Evolutionary conservation across 169 alveolate species (phyloP), one percentile per base, ranked within the genome.

Genomic region (Plasmodium gaboni): DNA sequence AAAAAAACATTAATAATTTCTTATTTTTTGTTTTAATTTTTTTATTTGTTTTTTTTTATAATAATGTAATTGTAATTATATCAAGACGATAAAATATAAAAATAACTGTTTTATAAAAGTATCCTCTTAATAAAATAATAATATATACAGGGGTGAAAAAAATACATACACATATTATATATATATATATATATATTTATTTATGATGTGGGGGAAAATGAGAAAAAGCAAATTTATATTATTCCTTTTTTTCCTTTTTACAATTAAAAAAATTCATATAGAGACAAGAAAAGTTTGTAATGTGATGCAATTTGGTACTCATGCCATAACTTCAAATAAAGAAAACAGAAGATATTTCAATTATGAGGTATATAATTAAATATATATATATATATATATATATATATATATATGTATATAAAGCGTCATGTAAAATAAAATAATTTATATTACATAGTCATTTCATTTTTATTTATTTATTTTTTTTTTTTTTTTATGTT

Each of bases 231-330:
- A 32, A 32, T 32, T 32, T 32, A 32, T 32, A 32, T 32, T 32
- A 32, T 32, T 32, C 44, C 7, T 32, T 7, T 32, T 32, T 32
- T 57, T 69, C 12, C 46, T 76, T 55, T 64, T 64, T 17, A 63
- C 24, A 24, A 24, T 2, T 44, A 44, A 42, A 32, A 55, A 24
- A 13, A 19, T 13, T 19, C 51, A 63, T 17, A 15, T 44, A 63
- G n/a, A 42, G 53, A 17, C 69, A 17, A 24, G 88, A 63, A 76
- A 64, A 28, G 38, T 76, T 12, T 76, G 88, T 42, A 76, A 57
- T 17, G 88, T 76, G 8, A 22, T 76, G 10, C 88, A 76, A 59
- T 76, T 76, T 53, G 88, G 88, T 1, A 46, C 74, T 12, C 53
- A 76, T 50, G 42, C 76, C 15, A 48, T 76, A 55, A 50, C 69